phyloP scores from a whole-genome alignment of 2,329 filamentous ascomycete genomes.

The Fusarium xylarioides region DNA sequence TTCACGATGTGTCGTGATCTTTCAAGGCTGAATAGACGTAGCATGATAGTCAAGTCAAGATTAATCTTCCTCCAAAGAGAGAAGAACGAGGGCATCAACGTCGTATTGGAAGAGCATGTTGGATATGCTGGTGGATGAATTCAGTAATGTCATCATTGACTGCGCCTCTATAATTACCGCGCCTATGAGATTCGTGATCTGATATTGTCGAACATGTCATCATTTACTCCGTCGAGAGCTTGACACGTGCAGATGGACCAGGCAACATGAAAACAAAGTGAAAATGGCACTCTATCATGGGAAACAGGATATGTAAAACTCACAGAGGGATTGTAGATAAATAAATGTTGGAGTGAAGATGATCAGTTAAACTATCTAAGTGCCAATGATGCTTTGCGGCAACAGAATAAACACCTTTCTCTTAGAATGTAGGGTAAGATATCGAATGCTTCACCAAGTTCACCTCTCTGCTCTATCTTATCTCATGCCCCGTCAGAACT shows the following conservation, averaged over 20 bases:
- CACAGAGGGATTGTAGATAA: accelerated
- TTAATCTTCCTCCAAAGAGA: not conserved
- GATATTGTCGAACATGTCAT: accelerated
- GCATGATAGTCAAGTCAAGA: not conserved
- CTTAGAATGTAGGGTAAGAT: not conserved
- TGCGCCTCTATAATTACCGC: not conserved
- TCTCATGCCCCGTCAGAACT: not conserved
- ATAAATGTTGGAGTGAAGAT: accelerated
- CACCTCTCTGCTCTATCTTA: not conserved
- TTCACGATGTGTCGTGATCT: not conserved
- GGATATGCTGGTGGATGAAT: not conserved
- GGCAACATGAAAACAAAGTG: no score
- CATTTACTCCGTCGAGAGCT: accelerated
- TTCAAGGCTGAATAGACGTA: not conserved
- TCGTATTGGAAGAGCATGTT: not conserved
- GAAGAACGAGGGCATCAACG: not conserved
- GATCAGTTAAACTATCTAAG: accelerated
- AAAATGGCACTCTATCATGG: accelerated
- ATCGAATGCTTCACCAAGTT: not conserved
- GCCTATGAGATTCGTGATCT: not conserved
- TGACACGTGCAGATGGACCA: no score
- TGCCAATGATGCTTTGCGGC: accelerated
- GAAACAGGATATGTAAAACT: no score
- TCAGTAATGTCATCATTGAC: not conserved
- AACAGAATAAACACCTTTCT: no score